Evolutionary conservation across 768 basidiomycete genomes (phyloP).

Genomic region (Panus rudis): DNA sequence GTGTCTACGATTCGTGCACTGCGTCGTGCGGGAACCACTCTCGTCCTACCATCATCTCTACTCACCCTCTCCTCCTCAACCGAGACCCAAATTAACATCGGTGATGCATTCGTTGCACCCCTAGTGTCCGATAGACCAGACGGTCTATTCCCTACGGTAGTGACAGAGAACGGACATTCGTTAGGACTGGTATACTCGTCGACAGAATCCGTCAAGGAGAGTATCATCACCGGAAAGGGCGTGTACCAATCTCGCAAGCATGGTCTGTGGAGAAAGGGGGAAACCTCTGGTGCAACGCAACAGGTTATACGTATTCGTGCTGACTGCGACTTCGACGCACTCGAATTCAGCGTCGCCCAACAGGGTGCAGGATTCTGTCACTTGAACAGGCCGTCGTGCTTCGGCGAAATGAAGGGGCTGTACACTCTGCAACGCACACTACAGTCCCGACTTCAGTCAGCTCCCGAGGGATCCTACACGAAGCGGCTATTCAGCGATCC

Average conservation of each 20-base stretch:
- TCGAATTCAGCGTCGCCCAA: constrained; percentile 88
- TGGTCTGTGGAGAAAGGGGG: constrained; percentile 95
- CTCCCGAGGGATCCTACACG: constrained; percentile 92
- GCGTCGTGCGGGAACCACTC: constrained; percentile 47
- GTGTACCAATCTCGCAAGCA: constrained; percentile 96
- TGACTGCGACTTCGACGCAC: constrained; percentile 90
- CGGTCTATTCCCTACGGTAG: constrained; percentile 88
- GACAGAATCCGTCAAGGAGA: constrained; percentile 72
- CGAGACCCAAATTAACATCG: constrained; percentile 56
- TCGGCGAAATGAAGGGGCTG: constrained; percentile 70
- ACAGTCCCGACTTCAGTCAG: constrained; percentile 57
- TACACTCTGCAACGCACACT: constrained; percentile 77
- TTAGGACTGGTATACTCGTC: constrained; percentile 98
- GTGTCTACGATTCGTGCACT: constrained; percentile 55
- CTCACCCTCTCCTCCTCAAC: constrained; percentile 56
- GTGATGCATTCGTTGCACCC: constrained; percentile 80
- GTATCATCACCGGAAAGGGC: constrained; percentile 82
- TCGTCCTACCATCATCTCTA: constrained; percentile 66
- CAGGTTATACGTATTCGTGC: constrained; percentile 72
- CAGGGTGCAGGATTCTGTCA: constrained; percentile 94
- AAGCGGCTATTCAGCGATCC: constrained; percentile 77
- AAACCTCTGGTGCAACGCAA: constrained; percentile 92
- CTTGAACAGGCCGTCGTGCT: constrained; percentile 81
- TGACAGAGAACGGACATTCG: constrained; percentile 70
- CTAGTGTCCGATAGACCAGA: constrained; percentile 83